These are phyloP conservation scores for Ogataea angusta DNA, from an alignment of 805 yeast species.

Conservation along the genomic window DNA sequence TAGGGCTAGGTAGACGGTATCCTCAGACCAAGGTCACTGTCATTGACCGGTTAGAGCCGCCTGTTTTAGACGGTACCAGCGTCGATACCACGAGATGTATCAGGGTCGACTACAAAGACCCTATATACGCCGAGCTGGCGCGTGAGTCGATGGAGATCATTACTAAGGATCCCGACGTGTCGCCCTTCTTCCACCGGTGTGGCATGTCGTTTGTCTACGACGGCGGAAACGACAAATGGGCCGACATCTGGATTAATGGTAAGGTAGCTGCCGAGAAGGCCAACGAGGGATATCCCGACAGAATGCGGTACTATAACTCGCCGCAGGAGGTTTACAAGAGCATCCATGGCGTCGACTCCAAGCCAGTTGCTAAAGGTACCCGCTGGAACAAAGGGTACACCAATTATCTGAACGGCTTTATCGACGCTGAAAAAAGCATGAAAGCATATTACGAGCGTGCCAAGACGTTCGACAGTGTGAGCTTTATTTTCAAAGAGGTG, in stretches of 20 bases:
- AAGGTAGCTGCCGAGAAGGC: slow-evolving; percentile 16
- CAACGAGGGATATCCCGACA: slow-evolving; percentile 12
- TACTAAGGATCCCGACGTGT: slow-evolving; percentile 21
- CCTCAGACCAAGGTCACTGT: slow-evolving; percentile 19
- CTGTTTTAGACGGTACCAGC: slow-evolving; percentile 26
- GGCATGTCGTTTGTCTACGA: slow-evolving; percentile 28
- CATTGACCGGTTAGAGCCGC: slow-evolving; percentile 29
- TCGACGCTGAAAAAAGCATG: slow-evolving; percentile 24
- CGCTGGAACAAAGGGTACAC: slow-evolving; percentile 26
- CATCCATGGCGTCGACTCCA: slow-evolving; percentile 9
- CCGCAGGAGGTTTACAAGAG: slow-evolving; percentile 13
- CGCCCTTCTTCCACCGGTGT: slow-evolving; percentile 21
- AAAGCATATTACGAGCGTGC: slow-evolving; percentile 26
- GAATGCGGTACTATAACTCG: slow-evolving; percentile 10
- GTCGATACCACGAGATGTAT: slow-evolving; percentile 28
- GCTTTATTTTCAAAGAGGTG: slow-evolving; percentile 22
- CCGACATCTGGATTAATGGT: slow-evolving; percentile 18
- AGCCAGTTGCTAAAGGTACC: not conserved
- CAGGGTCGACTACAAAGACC: slow-evolving; percentile 24
- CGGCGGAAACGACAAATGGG: slow-evolving; percentile 26
- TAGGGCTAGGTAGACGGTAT: slow-evolving; percentile 22
- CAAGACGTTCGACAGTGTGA: slow-evolving; percentile 12
- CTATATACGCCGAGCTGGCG: slow-evolving; percentile 21
- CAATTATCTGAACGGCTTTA: slow-evolving; percentile 24
- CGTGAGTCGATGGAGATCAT: slow-evolving; percentile 20